Conservation (phyloP, 2,329 filamentous ascomycete species). For the Teratosphaeria destructans region DNA sequence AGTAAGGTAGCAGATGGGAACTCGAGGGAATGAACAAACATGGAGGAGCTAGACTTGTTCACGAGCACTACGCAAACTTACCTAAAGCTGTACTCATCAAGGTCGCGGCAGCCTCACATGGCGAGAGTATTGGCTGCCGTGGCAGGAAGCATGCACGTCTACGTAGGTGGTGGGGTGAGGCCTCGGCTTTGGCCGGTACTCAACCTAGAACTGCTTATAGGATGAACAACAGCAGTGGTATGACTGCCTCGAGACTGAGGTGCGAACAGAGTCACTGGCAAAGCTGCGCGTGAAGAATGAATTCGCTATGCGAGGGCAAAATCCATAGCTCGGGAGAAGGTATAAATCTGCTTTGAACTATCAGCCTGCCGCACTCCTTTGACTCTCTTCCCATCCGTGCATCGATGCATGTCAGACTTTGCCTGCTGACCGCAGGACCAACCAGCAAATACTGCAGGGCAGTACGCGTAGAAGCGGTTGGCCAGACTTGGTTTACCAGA, state of each 20-base stretch:
- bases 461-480: slow-evolving; percentile 34
- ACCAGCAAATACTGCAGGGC: slow-evolving; percentile 31
- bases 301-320: no score
- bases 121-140: background rate
- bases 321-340: background rate
- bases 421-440: slow-evolving; percentile 41
- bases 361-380: background rate
- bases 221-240: background rate
- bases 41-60: background rate
- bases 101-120: background rate
- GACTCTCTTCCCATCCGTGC: background rate
- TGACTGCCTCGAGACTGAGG: background rate
- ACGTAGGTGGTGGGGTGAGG: background rate
- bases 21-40: background rate
- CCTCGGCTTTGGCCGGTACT: background rate
- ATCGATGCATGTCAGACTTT: slow-evolving; percentile 30
- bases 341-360: background rate
- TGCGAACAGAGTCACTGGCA: background rate
- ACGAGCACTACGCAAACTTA: no score
- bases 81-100: background rate
- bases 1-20: background rate
- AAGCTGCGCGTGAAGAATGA: background rate
- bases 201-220: background rate
- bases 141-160: background rate
- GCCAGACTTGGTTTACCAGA: slow-evolving; percentile 42